Conservation (phyloP, 2,329 filamentous ascomycete species). For the Cladosporium cucumerinum region DNA sequence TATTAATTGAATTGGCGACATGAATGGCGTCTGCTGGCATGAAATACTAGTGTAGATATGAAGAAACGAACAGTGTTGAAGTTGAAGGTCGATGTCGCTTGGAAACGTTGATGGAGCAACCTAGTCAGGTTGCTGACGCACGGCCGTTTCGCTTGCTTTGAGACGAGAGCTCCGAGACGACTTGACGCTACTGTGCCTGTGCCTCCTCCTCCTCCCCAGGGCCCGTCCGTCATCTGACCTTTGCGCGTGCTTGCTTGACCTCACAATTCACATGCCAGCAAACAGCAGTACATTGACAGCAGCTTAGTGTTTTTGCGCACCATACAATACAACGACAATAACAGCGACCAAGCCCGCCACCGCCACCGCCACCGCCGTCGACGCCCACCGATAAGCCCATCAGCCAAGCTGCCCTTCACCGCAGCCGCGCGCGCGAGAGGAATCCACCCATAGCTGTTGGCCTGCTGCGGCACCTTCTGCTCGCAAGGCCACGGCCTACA, state of each 20-base stretch:
- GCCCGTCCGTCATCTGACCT: slow-evolving; percentile 15
- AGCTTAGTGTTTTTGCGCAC: slow-evolving; percentile 5
- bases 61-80: background rate
- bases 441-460: slow-evolving; percentile 13
- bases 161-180: slow-evolving; percentile 3
- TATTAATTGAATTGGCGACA: background rate
- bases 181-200: slow-evolving; percentile 3
- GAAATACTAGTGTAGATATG: background rate
- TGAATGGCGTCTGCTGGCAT: background rate
- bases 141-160: background rate
- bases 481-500: slow-evolving; percentile 19
- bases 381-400: background rate
- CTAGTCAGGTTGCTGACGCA: no score
- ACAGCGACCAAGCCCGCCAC: background rate
- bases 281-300: slow-evolving; percentile 4
- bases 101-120: background rate
- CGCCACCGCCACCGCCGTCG: background rate
- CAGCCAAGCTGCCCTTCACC: slow-evolving; percentile 5
- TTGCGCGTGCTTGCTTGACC: slow-evolving; percentile 6
- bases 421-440: slow-evolving; percentile 7
- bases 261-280: slow-evolving; percentile 10
- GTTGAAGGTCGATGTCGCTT: background rate
- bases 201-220: slow-evolving; percentile 8
- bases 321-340: background rate
- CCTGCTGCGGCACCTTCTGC: slow-evolving; percentile 20